Conservation (phyloP, 805 yeast species). For the Cyberlindnera saturnus region DNA sequence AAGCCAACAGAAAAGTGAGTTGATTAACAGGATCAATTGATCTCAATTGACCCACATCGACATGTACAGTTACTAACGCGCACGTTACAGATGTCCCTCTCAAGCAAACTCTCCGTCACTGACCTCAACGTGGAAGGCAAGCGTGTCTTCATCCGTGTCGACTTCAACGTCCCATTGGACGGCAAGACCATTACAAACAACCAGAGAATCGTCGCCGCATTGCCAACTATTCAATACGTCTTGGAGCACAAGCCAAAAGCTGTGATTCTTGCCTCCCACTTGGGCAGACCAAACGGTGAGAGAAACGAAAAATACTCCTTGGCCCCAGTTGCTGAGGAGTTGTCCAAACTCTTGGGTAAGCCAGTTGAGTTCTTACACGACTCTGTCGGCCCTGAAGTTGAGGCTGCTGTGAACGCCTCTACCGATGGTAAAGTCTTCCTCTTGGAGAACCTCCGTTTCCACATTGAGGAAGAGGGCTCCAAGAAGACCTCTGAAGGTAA, state of each 20-base stretch:
- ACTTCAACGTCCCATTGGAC: constrained; percentile 92
- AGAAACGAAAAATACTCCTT: constrained; percentile 78
- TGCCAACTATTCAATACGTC: constrained; percentile 96
- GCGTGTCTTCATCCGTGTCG: constrained; percentile 98
- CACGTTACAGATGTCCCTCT: constrained; percentile 68
- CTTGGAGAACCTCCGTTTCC: constrained; percentile 97
- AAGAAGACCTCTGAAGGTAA: constrained; percentile 88
- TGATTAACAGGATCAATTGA: not conserved
- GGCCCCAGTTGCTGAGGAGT: constrained; percentile 89
- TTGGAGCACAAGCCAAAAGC: constrained; percentile 87
- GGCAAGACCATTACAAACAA: constrained; percentile 97
- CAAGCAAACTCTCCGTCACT: constrained; percentile 87
- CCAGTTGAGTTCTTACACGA: constrained; percentile 80
- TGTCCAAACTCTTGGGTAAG: constrained; percentile 67
- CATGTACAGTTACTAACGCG: not conserved
- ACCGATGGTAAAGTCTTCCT: constrained; percentile 78
- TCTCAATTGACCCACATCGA: not conserved
- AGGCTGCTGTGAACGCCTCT: constrained; percentile 68
- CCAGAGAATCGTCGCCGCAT: constrained; percentile 98
- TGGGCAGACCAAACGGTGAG: constrained; percentile 99
- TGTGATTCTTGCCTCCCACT: constrained; percentile 90
- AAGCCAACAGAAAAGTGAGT: not conserved
- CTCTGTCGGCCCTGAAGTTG: constrained; percentile 90
- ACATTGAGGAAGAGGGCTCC: constrained; percentile 95
- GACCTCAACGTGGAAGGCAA: constrained; percentile 83